phyloP scores from a whole-genome alignment of 1,284 basidiomycete genomes.

The Melampsora larici-populina region DNA sequence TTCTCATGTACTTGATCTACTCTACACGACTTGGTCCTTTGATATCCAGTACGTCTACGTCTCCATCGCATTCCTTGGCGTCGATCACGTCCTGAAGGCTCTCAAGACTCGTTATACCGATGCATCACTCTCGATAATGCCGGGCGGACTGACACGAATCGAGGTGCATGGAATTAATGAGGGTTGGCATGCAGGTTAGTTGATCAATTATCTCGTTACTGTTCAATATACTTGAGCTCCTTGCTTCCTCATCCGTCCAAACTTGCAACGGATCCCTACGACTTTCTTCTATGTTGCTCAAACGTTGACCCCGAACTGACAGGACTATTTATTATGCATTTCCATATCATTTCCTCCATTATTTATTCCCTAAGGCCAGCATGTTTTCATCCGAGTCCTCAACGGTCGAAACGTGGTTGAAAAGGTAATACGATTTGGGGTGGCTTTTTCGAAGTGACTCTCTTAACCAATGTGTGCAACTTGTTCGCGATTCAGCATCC shows the following conservation, averaged over 20 bases:
- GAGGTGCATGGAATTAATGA: conserved; percentile 18
- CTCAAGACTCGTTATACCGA: conserved; percentile 19
- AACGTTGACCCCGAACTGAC: too few relatives aligned
- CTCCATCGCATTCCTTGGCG: conserved; percentile 14
- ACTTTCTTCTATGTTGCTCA: too few relatives aligned
- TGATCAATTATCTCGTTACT: not conserved
- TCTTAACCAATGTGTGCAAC: not conserved
- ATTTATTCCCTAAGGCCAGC: conserved; percentile 12
- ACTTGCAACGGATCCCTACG: too few relatives aligned
- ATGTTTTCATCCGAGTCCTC: conserved; percentile 37
- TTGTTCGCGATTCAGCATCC: conserved; percentile 19
- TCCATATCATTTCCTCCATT: not conserved
- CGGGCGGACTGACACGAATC: conserved; percentile 30
- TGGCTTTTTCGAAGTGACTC: not conserved
- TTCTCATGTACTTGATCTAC: not conserved
- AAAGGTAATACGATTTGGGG: not conserved
- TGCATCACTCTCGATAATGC: conserved; percentile 30
- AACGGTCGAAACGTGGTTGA: conserved; percentile 28
- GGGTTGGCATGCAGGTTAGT: conserved; percentile 39
- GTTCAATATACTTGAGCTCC: too few relatives aligned
- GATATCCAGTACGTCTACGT: conserved; percentile 2
- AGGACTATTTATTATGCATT: not conserved
- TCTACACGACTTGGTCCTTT: not conserved
- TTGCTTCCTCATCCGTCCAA: too few relatives aligned
- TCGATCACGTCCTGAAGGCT: conserved; percentile 26